Base-by-base conservation (phyloP, 352 stramenopile genomes). In the Pythium dissimile region DNA sequence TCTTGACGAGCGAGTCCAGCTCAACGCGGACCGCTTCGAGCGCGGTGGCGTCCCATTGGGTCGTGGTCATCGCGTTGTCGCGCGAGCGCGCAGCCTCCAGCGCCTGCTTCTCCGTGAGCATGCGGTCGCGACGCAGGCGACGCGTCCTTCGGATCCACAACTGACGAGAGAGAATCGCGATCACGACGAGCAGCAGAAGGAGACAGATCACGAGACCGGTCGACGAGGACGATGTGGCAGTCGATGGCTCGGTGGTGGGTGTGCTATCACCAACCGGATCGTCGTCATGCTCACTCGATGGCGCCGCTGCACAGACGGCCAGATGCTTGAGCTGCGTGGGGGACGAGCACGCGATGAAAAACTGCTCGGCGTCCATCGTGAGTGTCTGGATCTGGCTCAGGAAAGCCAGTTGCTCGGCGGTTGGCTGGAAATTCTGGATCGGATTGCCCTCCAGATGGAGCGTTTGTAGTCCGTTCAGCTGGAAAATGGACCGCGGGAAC, bases 401-500 rank as follows among this genome's bases (percentile, higher is more conserved):
- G 24, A 58, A 58, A 3, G 11, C 28, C 5, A 48, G 27, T 12
- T 41, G 34, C 0, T 37, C 13, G 15, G 20, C 3, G 18, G 3
- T 49, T 10, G 50, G 50, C 21, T 49, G 38, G 15, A 48, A 58
- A 5, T 39, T 18, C 6, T 39, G 26, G 38, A 58, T 48, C 2
- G 50, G 50, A 20, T 58, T 58, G 10, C 38, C 38, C 12, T 49
- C 27, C 13, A 58, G 18, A 18, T n/a, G 38, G n/a, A 58, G 50
- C 3, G 26, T 39, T 7, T 49, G 26, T 1, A 58, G 28, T 24
- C 13, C 28, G 1, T 27, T 4, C 38, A 58, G 13, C 2, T 20
- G 2, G 11, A 58, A 34, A 12, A 58, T 18, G 10, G 26, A 23
- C n/a, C 3, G 5, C 6, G 50, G 50, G n/a, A 58, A 32, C 7